Evolutionary conservation across 306 rosid species (phyloP).

Genomic region (Fragaria iinumae): DNA sequence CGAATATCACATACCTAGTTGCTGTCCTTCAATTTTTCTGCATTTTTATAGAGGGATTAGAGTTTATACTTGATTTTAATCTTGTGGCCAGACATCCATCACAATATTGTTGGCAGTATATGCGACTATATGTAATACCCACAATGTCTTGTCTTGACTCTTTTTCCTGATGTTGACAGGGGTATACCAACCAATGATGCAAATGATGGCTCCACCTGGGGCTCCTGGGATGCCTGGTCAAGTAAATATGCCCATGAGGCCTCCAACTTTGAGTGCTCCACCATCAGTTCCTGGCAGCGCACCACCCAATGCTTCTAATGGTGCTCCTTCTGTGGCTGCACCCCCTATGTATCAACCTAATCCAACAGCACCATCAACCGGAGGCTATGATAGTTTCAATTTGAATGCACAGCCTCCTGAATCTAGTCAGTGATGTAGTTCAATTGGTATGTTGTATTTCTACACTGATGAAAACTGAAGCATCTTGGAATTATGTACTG

Average conservation of each 20-base stretch:
- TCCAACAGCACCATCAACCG: constrained; percentile 35
- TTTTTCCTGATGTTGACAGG: constrained; percentile 27
- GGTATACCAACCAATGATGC: constrained; percentile 29
- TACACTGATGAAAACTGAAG: constrained; percentile 1
- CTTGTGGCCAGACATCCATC: neutral
- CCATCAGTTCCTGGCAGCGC: constrained; percentile 39
- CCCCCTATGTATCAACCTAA: constrained; percentile 40
- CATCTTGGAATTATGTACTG: neutral
- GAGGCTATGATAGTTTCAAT: constrained; percentile 50
- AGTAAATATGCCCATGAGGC: constrained; percentile 40
- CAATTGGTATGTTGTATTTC: constrained; percentile 16
- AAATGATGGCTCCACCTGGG: constrained; percentile 58
- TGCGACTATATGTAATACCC: neutral
- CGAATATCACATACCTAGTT: neutral
- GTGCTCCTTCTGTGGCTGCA: constrained; percentile 30
- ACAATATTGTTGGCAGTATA: neutral
- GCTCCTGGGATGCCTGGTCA: constrained; percentile 40
- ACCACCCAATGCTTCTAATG: constrained; percentile 33
- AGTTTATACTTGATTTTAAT: neutral
- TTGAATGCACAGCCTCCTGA: constrained; percentile 39
- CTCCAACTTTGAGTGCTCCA: constrained; percentile 32
- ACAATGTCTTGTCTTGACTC: neutral
- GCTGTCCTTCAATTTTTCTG: neutral
- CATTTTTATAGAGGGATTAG: neutral
- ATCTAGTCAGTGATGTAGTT: constrained; percentile 35